Evolutionary conservation across 2,329 filamentous ascomycete species (phyloP).

Genomic region (Penicillium sp.): DNA sequence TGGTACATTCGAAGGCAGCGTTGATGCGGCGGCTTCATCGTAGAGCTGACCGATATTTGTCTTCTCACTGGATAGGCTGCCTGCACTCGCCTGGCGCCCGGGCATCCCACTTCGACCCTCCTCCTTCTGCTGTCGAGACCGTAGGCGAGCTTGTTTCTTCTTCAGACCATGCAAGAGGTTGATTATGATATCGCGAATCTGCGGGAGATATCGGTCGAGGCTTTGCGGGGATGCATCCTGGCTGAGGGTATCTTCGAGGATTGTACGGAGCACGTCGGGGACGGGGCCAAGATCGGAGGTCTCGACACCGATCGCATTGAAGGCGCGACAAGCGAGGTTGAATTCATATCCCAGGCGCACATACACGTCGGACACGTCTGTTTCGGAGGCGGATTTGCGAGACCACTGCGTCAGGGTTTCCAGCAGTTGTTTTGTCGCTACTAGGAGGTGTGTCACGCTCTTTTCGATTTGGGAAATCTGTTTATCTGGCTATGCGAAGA

Average conservation of each 20-base stretch:
- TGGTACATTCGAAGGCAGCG: slow-evolving; percentile 26
- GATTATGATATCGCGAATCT: slow-evolving; percentile 98
- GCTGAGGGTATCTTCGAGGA: slow-evolving; percentile 93
- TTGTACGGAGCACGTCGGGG: slow-evolving; percentile 84
- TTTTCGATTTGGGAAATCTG: slow-evolving; percentile 97
- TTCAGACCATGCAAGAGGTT: slow-evolving; percentile 95
- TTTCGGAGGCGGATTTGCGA: slow-evolving; percentile 85
- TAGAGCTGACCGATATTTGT: slow-evolving; percentile 51
- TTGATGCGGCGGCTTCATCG: slow-evolving; percentile 41
- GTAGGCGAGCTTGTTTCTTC: slow-evolving; percentile 90
- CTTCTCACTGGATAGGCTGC: slow-evolving; percentile 51
- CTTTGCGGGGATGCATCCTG: slow-evolving; percentile 94
- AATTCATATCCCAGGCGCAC: slow-evolving; percentile 98
- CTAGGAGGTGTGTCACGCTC: slow-evolving; percentile 94
- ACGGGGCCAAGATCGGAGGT: slow-evolving; percentile 93
- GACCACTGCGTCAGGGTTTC: slow-evolving; percentile 99
- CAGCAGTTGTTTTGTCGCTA: slow-evolving; percentile 95
- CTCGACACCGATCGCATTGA: slow-evolving; percentile 95
- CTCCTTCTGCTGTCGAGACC: slow-evolving; percentile 59
- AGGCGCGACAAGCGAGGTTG: slow-evolving; percentile 97
- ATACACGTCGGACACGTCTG: slow-evolving; percentile 96
- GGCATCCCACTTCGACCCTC: slow-evolving; percentile 45
- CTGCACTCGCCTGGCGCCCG: slow-evolving; percentile 50
- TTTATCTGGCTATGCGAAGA: slow-evolving; percentile 62
- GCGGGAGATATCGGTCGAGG: slow-evolving; percentile 88